Evolutionary conservation across 2,329 filamentous ascomycete genomes (phyloP), one percentile per base, ranked within the genome.

Genomic region (Pyrenophora tritici-repentis): DNA sequence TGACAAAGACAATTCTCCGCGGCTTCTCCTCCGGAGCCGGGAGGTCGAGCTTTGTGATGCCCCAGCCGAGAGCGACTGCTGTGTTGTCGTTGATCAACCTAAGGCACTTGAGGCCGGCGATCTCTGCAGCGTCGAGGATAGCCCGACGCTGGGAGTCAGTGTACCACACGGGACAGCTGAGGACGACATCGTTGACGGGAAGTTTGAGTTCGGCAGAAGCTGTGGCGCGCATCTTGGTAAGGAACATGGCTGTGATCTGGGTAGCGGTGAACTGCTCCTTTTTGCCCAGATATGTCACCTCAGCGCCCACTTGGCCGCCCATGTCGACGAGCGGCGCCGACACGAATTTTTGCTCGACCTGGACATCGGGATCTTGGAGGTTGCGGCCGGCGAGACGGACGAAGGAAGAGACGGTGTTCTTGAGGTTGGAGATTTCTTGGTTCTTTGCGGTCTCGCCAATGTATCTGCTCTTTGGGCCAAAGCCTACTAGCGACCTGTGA

Each of bases 371-470:
- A 73, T 99, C 94, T 75, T 83, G 87, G 78, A 93, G 83, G 58
- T 84, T 82, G 73, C 94, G 91, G 72, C 94, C 94, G 71, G 89
- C 88, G 66, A 99, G 87, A 71, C 94, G 90, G 81, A 96, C 96
- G 70, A 99, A 84, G 63, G 86, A 92, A 75, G 86, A 83, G 79
- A 99, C 90, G 65, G 94, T 99, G 84, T 99, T 99, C 83, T 97
- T 99, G 72, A 97, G 86, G 83, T 99, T 99, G 72, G 93, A 96
- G 74, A 96, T 95, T 80, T 99, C 94, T 80, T 97, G 93, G 64
- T 93, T 97, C 86, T 97, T 97, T 65, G 94, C 94, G 50, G 90
- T 78, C 81, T 99, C 94, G 63, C 94, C 94, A 62, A 99, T 84
- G 75, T 95, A 96, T 81, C 94, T 89, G 76, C 85, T 87, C 81